phyloP scores from a whole-genome alignment of 108 stramenopile genomes.

The Skeletonema menzelii region DNA sequence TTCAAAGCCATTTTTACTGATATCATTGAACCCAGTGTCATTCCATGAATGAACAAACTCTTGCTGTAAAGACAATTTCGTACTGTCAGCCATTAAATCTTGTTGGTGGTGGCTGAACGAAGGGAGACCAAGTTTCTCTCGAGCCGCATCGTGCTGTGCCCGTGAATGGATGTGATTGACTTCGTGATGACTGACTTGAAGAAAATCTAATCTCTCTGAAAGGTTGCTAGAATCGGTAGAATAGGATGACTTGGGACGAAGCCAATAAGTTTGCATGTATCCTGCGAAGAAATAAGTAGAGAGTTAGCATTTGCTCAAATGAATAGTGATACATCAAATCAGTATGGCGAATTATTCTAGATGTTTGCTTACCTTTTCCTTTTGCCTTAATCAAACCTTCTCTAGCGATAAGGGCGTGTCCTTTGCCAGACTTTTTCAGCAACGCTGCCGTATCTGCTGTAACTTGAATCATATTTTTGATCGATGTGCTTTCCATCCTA shows the following conservation, averaged over 20 bases:
- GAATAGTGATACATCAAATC: too few relatives aligned
- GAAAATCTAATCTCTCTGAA: neutral
- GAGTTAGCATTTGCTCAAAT: too few relatives aligned
- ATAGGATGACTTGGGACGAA: conserved; percentile 5
- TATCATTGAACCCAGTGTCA: conserved; percentile 9
- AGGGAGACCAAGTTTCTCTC: conserved; percentile 2
- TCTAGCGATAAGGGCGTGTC: conserved; percentile 30
- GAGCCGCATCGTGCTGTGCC: conserved; percentile 10
- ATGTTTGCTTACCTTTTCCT: too few relatives aligned
- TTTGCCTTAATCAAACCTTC: conserved; percentile 43
- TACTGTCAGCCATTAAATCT: neutral
- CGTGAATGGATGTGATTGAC: conserved; percentile 8
- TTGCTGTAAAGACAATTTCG: neutral
- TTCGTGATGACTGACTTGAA: conserved; percentile 4
- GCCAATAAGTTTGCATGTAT: conserved; percentile 54
- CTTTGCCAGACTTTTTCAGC: conserved; percentile 38
- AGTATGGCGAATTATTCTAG: too few relatives aligned
- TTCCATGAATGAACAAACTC: conserved; percentile 4
- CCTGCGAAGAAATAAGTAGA: too few relatives aligned
- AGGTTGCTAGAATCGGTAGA: neutral
- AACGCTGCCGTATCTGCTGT: conserved; percentile 48
- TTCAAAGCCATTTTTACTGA: neutral
- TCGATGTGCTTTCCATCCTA: conserved; percentile 52
- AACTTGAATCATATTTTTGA: conserved; percentile 41
- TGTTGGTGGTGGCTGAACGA: conserved; percentile 8